Evolutionary conservation across 2,329 filamentous ascomycete species (phyloP).

Genomic region (Paradendryphiella salina): DNA sequence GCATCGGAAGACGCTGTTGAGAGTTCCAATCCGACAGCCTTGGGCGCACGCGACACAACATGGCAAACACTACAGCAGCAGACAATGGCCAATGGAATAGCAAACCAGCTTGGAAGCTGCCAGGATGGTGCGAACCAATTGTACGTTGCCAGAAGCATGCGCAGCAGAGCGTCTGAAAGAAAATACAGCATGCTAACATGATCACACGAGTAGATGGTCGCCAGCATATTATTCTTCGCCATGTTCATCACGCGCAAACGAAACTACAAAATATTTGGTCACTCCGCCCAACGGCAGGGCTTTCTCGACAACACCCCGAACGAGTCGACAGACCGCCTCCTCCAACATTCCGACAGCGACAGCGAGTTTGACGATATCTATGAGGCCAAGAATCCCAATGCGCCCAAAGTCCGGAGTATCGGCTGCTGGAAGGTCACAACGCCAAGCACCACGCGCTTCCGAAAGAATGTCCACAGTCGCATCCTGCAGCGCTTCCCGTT

Average conservation of each 20-base stretch:
- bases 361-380: slow-evolving; percentile 44
- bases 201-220: slow-evolving; percentile 50
- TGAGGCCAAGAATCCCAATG: slow-evolving; percentile 42
- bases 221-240: slow-evolving; percentile 55
- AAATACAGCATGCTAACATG: slow-evolving; percentile 9
- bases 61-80: slow-evolving; percentile 20
- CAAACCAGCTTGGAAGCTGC: slow-evolving; percentile 49
- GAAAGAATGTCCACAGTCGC: slow-evolving; percentile 62
- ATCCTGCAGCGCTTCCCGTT: slow-evolving; percentile 70
- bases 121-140: slow-evolving; percentile 49
- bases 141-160: slow-evolving; percentile 27
- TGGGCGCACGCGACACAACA: slow-evolving; percentile 9
- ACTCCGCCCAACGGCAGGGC: slow-evolving; percentile 28
- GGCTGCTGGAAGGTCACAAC: slow-evolving; percentile 58
- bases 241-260: slow-evolving; percentile 55
- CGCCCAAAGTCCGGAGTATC: slow-evolving; percentile 56
- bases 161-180: background rate
- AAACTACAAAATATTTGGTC: slow-evolving; percentile 50
- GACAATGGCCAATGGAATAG: slow-evolving; percentile 43
- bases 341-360: slow-evolving; percentile 44
- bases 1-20: background rate
- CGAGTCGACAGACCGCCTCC: slow-evolving; percentile 48
- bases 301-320: slow-evolving; percentile 45
- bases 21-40: background rate
- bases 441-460: slow-evolving; percentile 65